These are phyloP conservation scores for Protomyces inundatus DNA, from an alignment of 1,139 yeast genomes.

Conservation along the genomic window DNA sequence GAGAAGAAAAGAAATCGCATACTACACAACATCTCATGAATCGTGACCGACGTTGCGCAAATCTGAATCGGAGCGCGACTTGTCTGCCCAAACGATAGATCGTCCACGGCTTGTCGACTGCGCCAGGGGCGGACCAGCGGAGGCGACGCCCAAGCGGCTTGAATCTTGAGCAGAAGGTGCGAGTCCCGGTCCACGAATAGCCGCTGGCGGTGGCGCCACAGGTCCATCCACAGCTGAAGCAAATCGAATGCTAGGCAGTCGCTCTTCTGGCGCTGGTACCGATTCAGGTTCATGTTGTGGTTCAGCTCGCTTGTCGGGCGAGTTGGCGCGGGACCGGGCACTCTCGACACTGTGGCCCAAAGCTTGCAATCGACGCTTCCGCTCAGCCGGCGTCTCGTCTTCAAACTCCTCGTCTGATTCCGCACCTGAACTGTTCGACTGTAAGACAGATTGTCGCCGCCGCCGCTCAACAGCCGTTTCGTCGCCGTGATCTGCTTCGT, in stretches of 20 bases:
- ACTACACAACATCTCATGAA: neutral
- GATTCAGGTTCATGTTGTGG: neutral
- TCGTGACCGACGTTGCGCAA: neutral
- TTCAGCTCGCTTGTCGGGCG: neutral
- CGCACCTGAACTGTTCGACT: constrained; percentile 42
- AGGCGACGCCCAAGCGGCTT: neutral
- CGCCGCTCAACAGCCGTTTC: constrained; percentile 69
- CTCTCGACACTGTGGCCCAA: constrained; percentile 22
- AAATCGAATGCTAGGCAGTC: constrained; percentile 3
- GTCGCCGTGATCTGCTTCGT: constrained; percentile 34
- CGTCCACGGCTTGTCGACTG: constrained; percentile 1
- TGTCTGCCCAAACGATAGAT: constrained; percentile 26
- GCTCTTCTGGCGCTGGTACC: neutral
- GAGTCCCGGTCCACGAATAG: neutral
- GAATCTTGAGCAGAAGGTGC: neutral
- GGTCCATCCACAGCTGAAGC: constrained; percentile 6
- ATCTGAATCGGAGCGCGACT: neutral
- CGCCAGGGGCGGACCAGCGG: neutral
- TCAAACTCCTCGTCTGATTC: constrained; percentile 37
- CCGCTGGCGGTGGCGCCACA: neutral
- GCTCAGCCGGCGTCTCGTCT: constrained; percentile 32
- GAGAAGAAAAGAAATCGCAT: no score
- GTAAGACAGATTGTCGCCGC: constrained; percentile 79
- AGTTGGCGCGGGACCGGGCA: neutral
- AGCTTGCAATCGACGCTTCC: constrained; percentile 31